phyloP scores from a whole-genome alignment of 495 filamentous ascomycete species.

The Paragyromitra xinjiangensis region DNA sequence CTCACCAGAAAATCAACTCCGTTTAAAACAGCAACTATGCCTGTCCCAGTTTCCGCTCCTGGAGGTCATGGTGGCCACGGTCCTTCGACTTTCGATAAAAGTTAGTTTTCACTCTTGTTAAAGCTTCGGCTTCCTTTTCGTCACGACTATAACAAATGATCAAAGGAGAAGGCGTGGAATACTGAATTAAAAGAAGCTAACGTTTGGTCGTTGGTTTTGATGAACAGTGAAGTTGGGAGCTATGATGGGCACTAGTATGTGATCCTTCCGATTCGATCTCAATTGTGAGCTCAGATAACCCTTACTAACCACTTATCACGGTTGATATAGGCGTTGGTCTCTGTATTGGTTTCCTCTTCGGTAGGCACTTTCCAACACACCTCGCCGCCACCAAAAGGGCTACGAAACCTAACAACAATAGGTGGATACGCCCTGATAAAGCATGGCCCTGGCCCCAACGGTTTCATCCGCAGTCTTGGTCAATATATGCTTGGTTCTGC shows the following conservation, averaged over 20 bases:
- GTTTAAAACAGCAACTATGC: slow-evolving; percentile 64
- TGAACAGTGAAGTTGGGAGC: slow-evolving; percentile 92
- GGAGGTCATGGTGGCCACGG: slow-evolving; percentile 63
- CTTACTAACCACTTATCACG: slow-evolving; percentile 29
- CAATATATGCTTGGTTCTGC: slow-evolving; percentile 98
- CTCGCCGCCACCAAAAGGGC: neutral
- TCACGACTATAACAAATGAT: neutral
- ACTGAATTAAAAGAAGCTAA: slow-evolving; percentile 14
- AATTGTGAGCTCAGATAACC: slow-evolving; percentile 16
- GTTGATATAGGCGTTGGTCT: slow-evolving; percentile 78
- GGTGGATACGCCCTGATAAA: slow-evolving; percentile 92
- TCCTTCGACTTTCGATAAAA: slow-evolving; percentile 89
- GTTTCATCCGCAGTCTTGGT: slow-evolving; percentile 88
- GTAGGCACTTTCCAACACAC: slow-evolving; percentile 62
- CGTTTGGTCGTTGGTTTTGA: slow-evolving; percentile 40
- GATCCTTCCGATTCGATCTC: neutral
- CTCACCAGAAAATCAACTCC: neutral
- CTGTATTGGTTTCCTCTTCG: slow-evolving; percentile 98
- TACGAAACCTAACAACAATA: slow-evolving; percentile 57
- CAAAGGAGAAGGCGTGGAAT: slow-evolving; percentile 52
- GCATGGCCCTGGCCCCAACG: slow-evolving; percentile 91
- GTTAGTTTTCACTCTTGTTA: slow-evolving; percentile 65
- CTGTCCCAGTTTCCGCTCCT: slow-evolving; percentile 68
- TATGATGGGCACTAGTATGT: slow-evolving; percentile 96
- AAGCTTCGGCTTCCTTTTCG: neutral